phyloP scores from a whole-genome alignment of 2,329 filamentous ascomycete genomes.

The Pezicula carpinea region DNA sequence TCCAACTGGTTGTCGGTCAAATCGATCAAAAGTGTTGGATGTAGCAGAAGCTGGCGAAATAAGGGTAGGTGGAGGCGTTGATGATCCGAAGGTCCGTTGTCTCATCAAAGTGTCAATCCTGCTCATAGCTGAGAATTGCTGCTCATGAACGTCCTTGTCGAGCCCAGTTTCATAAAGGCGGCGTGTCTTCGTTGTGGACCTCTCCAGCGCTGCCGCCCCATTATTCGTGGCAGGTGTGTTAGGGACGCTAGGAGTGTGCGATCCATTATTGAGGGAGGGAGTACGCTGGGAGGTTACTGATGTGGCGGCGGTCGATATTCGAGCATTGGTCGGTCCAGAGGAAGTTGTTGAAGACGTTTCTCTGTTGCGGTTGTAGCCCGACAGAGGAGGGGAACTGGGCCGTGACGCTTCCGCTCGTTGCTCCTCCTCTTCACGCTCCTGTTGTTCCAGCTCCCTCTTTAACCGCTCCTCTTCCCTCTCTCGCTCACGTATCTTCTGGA shows the following conservation, averaged over 20 bases:
- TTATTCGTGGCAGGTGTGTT: slow-evolving; percentile 32
- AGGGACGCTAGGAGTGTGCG: slow-evolving; percentile 35
- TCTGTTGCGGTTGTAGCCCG: slow-evolving; percentile 67
- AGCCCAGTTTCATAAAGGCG: slow-evolving; percentile 81
- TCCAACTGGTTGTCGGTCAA: slow-evolving; percentile 44
- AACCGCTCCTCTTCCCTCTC: slow-evolving; percentile 41
- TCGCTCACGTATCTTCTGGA: slow-evolving; percentile 65
- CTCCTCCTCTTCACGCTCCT: slow-evolving; percentile 31
- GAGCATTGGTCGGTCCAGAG: slow-evolving; percentile 57
- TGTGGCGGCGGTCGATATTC: slow-evolving; percentile 82
- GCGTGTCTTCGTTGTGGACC: slow-evolving; percentile 64
- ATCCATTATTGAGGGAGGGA: slow-evolving; percentile 45
- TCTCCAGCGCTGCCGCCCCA: slow-evolving; percentile 47
- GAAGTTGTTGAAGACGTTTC: slow-evolving; percentile 86
- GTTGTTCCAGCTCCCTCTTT: slow-evolving; percentile 36
- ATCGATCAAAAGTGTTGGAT: slow-evolving; percentile 42
- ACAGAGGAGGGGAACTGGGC: slow-evolving; percentile 52
- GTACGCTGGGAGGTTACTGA: slow-evolving; percentile 74
- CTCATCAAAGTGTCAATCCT: slow-evolving; percentile 74
- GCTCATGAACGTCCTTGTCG: slow-evolving; percentile 73
- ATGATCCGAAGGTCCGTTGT: slow-evolving; percentile 39
- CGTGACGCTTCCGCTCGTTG: slow-evolving; percentile 34
- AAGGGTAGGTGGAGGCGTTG: slow-evolving; percentile 21
- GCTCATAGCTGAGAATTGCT: slow-evolving; percentile 72
- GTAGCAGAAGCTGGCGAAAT: slow-evolving; percentile 25